These are phyloP conservation scores for Amphichorda felina DNA, from an alignment of 2,329 filamentous ascomycete genomes.

Conservation along the genomic window DNA sequence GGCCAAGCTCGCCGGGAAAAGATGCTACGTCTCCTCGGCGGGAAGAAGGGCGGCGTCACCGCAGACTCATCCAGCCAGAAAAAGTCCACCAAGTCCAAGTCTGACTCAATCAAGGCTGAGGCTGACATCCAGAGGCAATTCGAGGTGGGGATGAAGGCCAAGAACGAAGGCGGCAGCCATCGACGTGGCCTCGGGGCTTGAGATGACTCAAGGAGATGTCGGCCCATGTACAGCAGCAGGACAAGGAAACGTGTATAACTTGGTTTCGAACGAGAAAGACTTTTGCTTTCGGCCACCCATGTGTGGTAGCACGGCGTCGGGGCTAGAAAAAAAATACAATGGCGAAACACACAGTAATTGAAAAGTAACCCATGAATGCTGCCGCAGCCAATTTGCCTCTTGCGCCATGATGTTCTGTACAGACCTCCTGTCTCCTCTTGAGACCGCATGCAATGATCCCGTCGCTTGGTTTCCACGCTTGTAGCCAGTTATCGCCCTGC, in stretches of 20 bases:
- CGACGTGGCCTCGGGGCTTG: conserved; percentile 41
- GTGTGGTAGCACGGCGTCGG: conserved; percentile 12
- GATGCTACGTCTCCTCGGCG: conserved; percentile 44
- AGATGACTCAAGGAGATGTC: conserved; percentile 2
- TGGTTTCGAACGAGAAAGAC: background rate
- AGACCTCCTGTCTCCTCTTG: no score
- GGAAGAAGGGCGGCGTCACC: conserved; percentile 28
- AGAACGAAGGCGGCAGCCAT: conserved; percentile 36
- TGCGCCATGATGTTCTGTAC: no score
- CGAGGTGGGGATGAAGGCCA: conserved; percentile 42
- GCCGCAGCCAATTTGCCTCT: no score
- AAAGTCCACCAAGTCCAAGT: conserved; percentile 12
- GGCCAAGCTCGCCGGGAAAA: conserved; percentile 39
- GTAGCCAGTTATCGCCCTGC: no score
- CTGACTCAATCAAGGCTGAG: conserved; percentile 28
- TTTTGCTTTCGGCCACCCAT: conserved; percentile 1
- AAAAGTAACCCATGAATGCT: no score
- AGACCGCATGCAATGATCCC: no score
- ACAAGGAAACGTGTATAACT: background rate
- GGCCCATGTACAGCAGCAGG: no score
- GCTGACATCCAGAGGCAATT: conserved; percentile 45
- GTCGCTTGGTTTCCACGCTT: no score
- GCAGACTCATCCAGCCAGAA: conserved; percentile 5
- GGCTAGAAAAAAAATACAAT: conserved; percentile 10
- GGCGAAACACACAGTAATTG: background rate